Conservation (phyloP, 2,329 filamentous ascomycete species). For the Conoideocrella luteorostrata region DNA sequence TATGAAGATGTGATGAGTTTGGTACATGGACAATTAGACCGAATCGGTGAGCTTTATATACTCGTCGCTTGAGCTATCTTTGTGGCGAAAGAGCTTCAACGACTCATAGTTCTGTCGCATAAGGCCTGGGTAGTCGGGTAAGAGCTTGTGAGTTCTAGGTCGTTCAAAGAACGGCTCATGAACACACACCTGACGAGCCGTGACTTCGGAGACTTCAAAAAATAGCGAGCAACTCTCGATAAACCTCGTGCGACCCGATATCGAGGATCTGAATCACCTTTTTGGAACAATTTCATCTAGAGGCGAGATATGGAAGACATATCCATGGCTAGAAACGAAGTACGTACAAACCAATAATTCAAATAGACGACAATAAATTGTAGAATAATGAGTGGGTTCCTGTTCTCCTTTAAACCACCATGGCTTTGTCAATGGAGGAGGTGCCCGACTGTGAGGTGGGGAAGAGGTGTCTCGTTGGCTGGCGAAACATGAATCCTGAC, state of each 20-base stretch:
- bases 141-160: too few relatives aligned
- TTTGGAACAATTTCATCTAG: conserved; percentile 27
- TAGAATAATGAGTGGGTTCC: neutral
- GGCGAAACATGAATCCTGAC: conserved; percentile 12
- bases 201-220: neutral
- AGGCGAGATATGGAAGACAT: conserved; percentile 25
- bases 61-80: neutral
- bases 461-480: conserved; percentile 11
- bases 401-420: conserved; percentile 6
- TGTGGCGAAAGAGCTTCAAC: neutral
- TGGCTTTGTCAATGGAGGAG: neutral
- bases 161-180: too few relatives aligned
- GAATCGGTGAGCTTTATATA: conserved; percentile 10
- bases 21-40: conserved; percentile 12
- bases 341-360: conserved; percentile 2
- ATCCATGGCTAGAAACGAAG: conserved; percentile 4
- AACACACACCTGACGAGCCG: too few relatives aligned
- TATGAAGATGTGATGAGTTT: conserved; percentile 5
- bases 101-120: too few relatives aligned
- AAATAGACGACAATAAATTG: neutral
- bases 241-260: conserved; percentile 28
- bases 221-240: conserved; percentile 23
- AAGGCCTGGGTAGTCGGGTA: too few relatives aligned
- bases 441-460: conserved; percentile 5
- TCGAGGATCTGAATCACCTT: conserved; percentile 29